Percentiles rank a stretch among this genome's conserved stretches.
These are phyloP conservation scores for Candida coquimbonensis DNA, from an alignment of 805 yeast species.

Conservation along the genomic window DNA sequence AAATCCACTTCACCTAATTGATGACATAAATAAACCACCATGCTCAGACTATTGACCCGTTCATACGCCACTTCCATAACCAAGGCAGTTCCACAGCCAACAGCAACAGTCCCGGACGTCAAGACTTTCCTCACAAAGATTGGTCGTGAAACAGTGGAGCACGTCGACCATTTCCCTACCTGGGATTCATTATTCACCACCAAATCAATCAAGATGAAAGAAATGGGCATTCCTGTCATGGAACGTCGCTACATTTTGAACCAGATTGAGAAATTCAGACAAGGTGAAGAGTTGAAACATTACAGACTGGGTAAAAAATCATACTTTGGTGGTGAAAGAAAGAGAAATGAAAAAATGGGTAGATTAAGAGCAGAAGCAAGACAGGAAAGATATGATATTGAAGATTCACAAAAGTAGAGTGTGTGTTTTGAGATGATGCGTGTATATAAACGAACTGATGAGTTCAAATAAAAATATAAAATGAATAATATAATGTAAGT, in stretches of 20 bases:
- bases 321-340: conserved; percentile 81
- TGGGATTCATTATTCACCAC: conserved; percentile 64
- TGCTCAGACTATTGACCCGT: conserved; percentile 3
- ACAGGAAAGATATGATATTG: conserved; percentile 23
- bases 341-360: conserved; percentile 59
- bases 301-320: conserved; percentile 64
- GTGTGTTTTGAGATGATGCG: not conserved
- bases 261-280: conserved; percentile 63
- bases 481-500: too few species aligned
- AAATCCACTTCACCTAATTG: too few species aligned
- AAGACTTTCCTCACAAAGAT: conserved; percentile 65
- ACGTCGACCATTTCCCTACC: conserved; percentile 56
- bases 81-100: conserved; percentile 38
- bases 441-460: not conserved
- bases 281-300: conserved; percentile 47
- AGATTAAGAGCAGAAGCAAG: conserved; percentile 40
- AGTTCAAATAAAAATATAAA: too few species aligned
- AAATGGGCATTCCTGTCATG: conserved; percentile 66
- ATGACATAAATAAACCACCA: too few species aligned
- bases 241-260: conserved; percentile 66
- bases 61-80: not conserved
- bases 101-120: conserved; percentile 56
- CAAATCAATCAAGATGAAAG: conserved; percentile 52
- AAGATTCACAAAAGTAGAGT: conserved; percentile 13
- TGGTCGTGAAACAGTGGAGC: conserved; percentile 70